Conservation (phyloP, 345 rosid genomes). For the Brassica nigra region DNA sequence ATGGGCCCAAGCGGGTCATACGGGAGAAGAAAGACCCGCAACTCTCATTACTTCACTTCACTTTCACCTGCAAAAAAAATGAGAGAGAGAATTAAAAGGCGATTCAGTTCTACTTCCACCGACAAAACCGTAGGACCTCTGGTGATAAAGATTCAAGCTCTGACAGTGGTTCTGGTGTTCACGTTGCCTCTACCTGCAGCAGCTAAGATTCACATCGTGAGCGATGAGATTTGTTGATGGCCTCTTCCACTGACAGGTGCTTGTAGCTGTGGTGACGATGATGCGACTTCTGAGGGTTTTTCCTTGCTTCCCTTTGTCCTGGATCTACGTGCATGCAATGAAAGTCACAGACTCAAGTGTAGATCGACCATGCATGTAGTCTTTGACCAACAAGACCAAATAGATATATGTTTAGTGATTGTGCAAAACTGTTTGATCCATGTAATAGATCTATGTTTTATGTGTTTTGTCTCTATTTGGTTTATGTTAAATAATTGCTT, state of each 20-base stretch:
- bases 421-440: too few species aligned
- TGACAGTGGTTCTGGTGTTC: background rate
- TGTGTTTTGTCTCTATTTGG: too few species aligned
- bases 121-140: background rate
- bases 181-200: background rate
- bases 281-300: background rate
- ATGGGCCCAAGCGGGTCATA: background rate
- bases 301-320: background rate
- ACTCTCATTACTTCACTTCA: too few species aligned
- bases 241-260: background rate
- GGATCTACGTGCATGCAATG: background rate
- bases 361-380: too few species aligned
- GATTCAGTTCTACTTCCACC: background rate
- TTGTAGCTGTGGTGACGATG: background rate
- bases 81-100: background rate
- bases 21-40: background rate
- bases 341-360: too few species aligned
- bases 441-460: too few species aligned
- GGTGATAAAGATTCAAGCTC: background rate
- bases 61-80: too few species aligned
- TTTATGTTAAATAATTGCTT: too few species aligned
- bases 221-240: background rate
- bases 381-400: too few species aligned
- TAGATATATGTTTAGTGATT: too few species aligned
- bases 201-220: background rate